Evolutionary conservation across 2,329 filamentous ascomycete genomes (phyloP).

Genomic region (Pseudogymnoascus sp.): DNA sequence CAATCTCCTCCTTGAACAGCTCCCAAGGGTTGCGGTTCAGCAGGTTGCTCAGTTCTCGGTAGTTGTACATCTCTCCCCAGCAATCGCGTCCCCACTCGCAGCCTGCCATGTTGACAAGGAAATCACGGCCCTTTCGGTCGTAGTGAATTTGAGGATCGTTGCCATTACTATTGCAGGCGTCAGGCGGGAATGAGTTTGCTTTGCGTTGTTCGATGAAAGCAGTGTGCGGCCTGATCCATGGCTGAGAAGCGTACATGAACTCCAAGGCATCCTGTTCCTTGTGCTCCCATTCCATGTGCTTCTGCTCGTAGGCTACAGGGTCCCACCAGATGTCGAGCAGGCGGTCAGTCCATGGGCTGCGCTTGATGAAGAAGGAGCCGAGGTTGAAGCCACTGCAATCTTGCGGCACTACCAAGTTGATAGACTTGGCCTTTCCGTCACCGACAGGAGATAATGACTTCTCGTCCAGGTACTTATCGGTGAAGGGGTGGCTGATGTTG

Average conservation of each 20-base stretch:
- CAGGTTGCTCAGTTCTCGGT: constrained; percentile 82
- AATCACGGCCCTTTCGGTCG: constrained; percentile 75
- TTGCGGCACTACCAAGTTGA: constrained; percentile 84
- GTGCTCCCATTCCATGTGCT: constrained; percentile 98
- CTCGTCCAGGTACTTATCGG: constrained; percentile 67
- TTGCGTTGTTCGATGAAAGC: constrained; percentile 85
- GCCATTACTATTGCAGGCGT: constrained; percentile 74
- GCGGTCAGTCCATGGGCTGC: constrained; percentile 82
- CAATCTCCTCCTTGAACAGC: constrained; percentile 59
- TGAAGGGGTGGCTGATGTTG: constrained; percentile 80
- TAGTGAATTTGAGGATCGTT: constrained; percentile 80
- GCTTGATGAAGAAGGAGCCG: constrained; percentile 85
- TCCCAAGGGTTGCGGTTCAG: constrained; percentile 82
- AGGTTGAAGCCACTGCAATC: constrained; percentile 96
- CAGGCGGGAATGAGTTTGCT: constrained; percentile 89
- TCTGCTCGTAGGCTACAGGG: constrained; percentile 93
- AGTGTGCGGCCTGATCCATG: constrained; percentile 83
- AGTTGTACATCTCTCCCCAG: constrained; percentile 96
- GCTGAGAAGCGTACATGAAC: constrained; percentile 82
- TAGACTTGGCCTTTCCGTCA: constrained; percentile 68
- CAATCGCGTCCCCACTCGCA: constrained; percentile 96
- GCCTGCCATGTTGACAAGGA: constrained; percentile 96
- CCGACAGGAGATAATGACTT: constrained; percentile 65
- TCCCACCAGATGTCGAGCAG: constrained; percentile 98
- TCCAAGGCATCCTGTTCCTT: constrained; percentile 96